Conservation (phyloP, 1,139 yeast genomes). For the Saccharomyces hybrid region DNA sequence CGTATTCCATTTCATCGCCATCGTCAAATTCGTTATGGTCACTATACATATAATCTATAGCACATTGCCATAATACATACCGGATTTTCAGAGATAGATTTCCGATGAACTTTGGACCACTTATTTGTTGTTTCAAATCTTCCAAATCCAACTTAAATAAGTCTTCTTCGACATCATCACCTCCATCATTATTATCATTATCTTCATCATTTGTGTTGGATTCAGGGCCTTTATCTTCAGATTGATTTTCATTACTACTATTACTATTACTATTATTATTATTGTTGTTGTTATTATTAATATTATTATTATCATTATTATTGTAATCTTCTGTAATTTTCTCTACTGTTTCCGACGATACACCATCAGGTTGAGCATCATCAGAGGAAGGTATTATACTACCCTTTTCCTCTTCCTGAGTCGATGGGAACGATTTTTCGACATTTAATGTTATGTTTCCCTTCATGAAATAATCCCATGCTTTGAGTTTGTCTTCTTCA, state of each 20-base stretch:
- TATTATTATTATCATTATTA: too few relatives aligned
- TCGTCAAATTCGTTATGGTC: constrained; percentile 24
- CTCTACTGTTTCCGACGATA: not conserved
- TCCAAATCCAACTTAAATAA: constrained; percentile 29
- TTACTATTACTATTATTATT: constrained; percentile 11
- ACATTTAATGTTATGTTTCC: constrained; percentile 43
- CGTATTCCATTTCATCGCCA: constrained; percentile 16
- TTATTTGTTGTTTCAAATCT: constrained; percentile 35
- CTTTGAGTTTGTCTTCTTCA: constrained; percentile 26
- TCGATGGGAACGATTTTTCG: constrained; percentile 2
- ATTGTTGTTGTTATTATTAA: not conserved
- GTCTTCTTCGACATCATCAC: constrained; percentile 19
- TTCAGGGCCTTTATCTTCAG: constrained; percentile 9
- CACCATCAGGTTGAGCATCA: not conserved
- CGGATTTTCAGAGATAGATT: constrained; percentile 56
- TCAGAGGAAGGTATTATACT: not conserved
- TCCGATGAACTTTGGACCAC: constrained; percentile 46
- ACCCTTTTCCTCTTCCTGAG: not conserved
- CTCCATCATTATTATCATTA: constrained; percentile 9
- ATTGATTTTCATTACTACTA: constrained; percentile 5
- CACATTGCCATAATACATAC: constrained; percentile 67
- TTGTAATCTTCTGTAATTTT: too few relatives aligned
- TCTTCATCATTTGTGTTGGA: constrained; percentile 6
- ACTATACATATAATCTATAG: constrained; percentile 47
- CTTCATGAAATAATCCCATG: constrained; percentile 50